Evolutionary conservation across 352 stramenopile species (phyloP).

Genomic region (Phytophthora syringae): DNA sequence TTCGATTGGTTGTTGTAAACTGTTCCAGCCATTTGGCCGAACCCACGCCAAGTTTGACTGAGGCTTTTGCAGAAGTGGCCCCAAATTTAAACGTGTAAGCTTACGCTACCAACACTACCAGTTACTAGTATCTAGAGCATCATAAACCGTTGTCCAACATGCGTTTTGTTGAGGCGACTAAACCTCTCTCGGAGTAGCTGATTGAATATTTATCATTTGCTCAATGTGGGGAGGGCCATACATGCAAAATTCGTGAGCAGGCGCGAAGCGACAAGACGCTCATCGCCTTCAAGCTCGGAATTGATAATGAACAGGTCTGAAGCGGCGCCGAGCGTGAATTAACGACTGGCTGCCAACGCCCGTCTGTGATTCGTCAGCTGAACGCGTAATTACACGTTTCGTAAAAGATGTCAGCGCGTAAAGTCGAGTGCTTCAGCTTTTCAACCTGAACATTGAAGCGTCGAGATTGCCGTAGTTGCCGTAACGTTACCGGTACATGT

Average conservation of each 20-base stretch:
- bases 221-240: conserved; percentile 23
- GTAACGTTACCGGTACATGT: too few species aligned
- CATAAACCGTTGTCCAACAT: conserved; percentile 82
- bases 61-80: not conserved
- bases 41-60: too few species aligned
- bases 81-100: too few species aligned
- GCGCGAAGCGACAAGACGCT: too few species aligned
- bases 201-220: conserved; percentile 90
- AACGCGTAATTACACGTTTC: conserved; percentile 12
- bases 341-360: conserved; percentile 25
- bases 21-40: too few species aligned
- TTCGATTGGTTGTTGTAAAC: too few species aligned
- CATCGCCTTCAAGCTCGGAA: conserved; percentile 8
- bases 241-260: not conserved
- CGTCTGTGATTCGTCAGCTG: conserved; percentile 11
- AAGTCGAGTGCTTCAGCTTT: too few species aligned
- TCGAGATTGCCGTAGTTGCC: too few species aligned
- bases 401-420: conserved; percentile 9
- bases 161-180: conserved; percentile 83
- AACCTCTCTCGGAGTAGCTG: conserved; percentile 92
- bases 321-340: not conserved
- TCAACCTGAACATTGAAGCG: too few species aligned
- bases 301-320: conserved; percentile 8
- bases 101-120: too few species aligned
- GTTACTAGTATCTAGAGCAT: too few species aligned